Evolutionary conservation across 345 rosid genomes (phyloP).

Genomic region (Anacardium occidentale): DNA sequence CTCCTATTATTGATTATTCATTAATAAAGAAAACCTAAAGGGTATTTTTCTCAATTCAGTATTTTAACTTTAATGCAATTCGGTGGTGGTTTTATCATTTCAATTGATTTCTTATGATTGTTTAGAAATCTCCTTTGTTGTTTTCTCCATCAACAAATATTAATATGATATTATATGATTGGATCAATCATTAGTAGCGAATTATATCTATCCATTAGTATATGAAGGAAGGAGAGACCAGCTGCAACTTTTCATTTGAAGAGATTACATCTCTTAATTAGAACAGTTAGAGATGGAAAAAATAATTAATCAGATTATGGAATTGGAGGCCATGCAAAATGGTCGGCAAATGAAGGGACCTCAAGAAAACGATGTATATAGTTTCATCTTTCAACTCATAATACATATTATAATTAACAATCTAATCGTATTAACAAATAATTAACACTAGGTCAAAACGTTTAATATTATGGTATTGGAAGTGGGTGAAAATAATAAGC

Average conservation of each 20-base stretch:
- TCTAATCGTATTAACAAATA: neutral
- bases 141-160: too few species aligned
- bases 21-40: too few species aligned
- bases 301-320: neutral
- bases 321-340: conserved; percentile 6
- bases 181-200: too few species aligned
- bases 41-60: too few species aligned
- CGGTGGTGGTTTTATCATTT: too few species aligned
- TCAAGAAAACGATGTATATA: conserved; percentile 16
- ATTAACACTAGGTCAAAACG: conserved; percentile 18
- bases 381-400: neutral
- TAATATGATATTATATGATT: too few species aligned
- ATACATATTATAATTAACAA: neutral
- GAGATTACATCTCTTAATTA: neutral
- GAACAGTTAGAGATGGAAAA: too few species aligned
- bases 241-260: neutral
- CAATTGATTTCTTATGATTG: too few species aligned
- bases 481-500: conserved; percentile 37
- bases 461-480: conserved; percentile 17
- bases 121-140: too few species aligned
- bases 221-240: neutral
- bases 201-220: too few species aligned
- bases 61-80: too few species aligned
- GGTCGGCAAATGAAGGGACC: conserved; percentile 23
- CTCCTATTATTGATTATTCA: too few species aligned